phyloP scores from a whole-genome alignment of 2,329 filamentous ascomycete genomes.

The Fusarium neocosmosporiellum region DNA sequence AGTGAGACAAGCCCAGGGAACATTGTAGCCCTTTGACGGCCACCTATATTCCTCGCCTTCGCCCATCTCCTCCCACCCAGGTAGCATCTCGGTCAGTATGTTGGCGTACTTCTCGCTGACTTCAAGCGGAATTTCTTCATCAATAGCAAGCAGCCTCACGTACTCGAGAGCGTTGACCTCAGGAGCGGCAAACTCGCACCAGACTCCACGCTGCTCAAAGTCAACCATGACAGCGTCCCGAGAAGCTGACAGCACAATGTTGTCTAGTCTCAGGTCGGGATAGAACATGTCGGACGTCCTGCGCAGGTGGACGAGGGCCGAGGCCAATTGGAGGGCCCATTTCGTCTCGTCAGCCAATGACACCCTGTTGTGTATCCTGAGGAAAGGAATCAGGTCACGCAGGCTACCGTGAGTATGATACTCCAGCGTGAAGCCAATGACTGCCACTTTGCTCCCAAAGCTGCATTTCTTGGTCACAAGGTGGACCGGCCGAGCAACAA shows the following conservation, averaged over 20 bases:
- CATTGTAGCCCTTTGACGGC: conserved; percentile 63
- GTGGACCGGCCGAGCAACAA: conserved; percentile 63
- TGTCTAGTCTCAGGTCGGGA: conserved; percentile 69
- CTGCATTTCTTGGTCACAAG: conserved; percentile 66
- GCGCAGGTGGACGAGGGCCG: conserved; percentile 62
- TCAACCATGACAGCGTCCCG: conserved; percentile 67
- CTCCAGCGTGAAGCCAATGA: conserved; percentile 67
- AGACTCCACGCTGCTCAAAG: conserved; percentile 72
- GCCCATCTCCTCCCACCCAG: conserved; percentile 56
- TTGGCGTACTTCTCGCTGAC: conserved; percentile 54
- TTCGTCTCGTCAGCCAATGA: conserved; percentile 58
- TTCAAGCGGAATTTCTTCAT: conserved; percentile 57
- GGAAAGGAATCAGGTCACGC: conserved; percentile 64
- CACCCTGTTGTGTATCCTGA: conserved; percentile 59
- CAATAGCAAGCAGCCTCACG: conserved; percentile 63
- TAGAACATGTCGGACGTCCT: conserved; percentile 61
- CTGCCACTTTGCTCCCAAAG: conserved; percentile 66
- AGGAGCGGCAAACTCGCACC: conserved; percentile 70
- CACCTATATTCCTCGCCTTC: conserved; percentile 59
- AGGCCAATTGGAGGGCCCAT: conserved; percentile 65
- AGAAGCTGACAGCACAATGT: conserved; percentile 63
- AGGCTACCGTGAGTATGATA: conserved; percentile 66
- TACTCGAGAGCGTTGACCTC: conserved; percentile 71
- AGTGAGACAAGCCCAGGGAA: conserved; percentile 66
- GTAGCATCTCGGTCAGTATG: conserved; percentile 57